Evolutionary conservation across 495 filamentous ascomycete species (phyloP), one percentile per base, ranked within the genome.

Genomic region (Elasticomyces elasticus): DNA sequence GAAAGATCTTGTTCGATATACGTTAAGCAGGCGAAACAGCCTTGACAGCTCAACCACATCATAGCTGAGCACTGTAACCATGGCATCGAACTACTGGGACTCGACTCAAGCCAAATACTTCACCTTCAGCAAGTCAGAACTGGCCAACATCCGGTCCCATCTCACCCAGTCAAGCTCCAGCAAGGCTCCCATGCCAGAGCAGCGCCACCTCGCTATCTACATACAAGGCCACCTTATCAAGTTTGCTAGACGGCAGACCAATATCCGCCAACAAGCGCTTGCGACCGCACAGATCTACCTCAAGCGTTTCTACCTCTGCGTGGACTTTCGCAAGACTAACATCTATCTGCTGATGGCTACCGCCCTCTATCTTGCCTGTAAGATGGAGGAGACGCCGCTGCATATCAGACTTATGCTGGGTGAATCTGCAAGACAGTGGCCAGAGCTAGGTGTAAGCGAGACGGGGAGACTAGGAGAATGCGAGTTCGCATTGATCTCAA

Each of bases 51-150:
- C n/a, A n/a, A n/a, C n/a, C n/a, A n/a, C n/a, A n/a, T n/a, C n/a
- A n/a, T n/a, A n/a, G n/a, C n/a, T n/a, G n/a, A n/a, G n/a, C n/a
- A n/a, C n/a, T n/a, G n/a, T n/a, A n/a, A n/a, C n/a, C 40, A 98
- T 98, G 92, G 89, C 92, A 49, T 87, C 91, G 62, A 96, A 92
- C 69, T 98, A 86, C 70, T 98, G 94, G 92, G 85, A 84, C 51
- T 96, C 91, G 46, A 89, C 89, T 15, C 92, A 98, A 70, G 79
- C 84, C 50, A 80, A 78, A 59, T 78, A 86, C 70, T 98, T 94
- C 94, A 82, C 87, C 54, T 96, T 92, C 71, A 80, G 89, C 37
- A 81, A 85, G 60, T 80, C 84, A 60, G 80, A 84, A 59, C 74
- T 98, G 43, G 78, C 80, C 11, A 78, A 83, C 37, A 77, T 85